phyloP scores from a whole-genome alignment of 768 basidiomycete genomes.

The Collybia mongolica region DNA sequence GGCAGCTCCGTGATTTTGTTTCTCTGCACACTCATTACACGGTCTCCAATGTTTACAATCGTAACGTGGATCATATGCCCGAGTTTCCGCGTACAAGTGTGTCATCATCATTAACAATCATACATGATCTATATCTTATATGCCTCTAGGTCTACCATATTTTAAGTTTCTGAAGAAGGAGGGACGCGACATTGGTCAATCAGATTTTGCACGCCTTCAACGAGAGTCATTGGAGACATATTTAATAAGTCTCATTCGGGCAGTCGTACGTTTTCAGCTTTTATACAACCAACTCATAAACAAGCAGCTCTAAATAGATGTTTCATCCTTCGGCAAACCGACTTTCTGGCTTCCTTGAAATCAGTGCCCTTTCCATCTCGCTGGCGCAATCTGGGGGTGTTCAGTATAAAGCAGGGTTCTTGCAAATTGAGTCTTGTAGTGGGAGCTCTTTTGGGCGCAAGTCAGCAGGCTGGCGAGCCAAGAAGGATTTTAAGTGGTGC shows the following conservation, averaged over 20 bases:
- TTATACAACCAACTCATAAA: neutral
- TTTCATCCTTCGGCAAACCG: constrained; percentile 93
- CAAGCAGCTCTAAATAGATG: constrained; percentile 57
- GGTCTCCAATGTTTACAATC: constrained; percentile 77
- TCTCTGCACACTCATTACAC: constrained; percentile 89
- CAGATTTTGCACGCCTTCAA: constrained; percentile 81
- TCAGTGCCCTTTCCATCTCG: constrained; percentile 82
- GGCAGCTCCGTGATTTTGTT: constrained; percentile 89
- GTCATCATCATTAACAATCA: constrained; percentile 11
- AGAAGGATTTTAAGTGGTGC: constrained; percentile 82
- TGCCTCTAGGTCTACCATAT: constrained; percentile 73
- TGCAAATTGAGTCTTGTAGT: constrained; percentile 56
- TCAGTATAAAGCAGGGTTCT: constrained; percentile 89
- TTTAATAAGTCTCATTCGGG: constrained; percentile 81
- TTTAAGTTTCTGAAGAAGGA: constrained; percentile 81
- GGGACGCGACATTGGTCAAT: constrained; percentile 51
- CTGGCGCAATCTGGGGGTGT: constrained; percentile 79
- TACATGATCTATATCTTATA: constrained; percentile 1
- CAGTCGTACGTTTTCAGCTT: constrained; percentile 60
- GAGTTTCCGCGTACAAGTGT: constrained; percentile 87
- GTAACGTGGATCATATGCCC: constrained; percentile 74
- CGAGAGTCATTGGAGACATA: constrained; percentile 86
- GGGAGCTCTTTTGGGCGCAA: constrained; percentile 65
- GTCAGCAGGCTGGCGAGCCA: constrained; percentile 55
- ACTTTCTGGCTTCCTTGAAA: constrained; percentile 86